These are phyloP conservation scores for Arachnopeziza araneosa DNA, from an alignment of 2,329 filamentous ascomycete species.

Conservation along the genomic window DNA sequence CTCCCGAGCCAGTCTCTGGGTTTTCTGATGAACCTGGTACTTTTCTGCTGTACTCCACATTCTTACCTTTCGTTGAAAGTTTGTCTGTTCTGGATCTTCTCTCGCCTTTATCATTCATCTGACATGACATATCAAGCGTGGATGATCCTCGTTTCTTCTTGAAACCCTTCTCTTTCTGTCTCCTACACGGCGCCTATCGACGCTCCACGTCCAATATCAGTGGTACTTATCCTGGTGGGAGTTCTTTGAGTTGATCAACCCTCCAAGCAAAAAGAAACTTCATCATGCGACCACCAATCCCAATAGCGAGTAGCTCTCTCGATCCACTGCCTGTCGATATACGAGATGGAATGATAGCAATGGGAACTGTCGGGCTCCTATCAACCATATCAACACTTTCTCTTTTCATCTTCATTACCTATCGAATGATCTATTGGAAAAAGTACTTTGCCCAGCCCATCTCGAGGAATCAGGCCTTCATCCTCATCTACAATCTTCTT, in stretches of 20 bases:
- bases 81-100: neutral
- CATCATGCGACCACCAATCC: neutral
- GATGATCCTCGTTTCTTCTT: neutral
- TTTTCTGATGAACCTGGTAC: neutral
- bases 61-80: neutral
- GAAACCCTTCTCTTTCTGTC: neutral
- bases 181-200: neutral
- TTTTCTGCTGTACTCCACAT: neutral
- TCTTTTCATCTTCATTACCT: conserved; percentile 40
- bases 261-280: neutral
- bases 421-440: conserved; percentile 39
- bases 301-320: conserved; percentile 50
- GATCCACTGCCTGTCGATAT: conserved; percentile 89
- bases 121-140: neutral
- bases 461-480: conserved; percentile 43
- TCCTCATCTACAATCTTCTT: conserved; percentile 50
- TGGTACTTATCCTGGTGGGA: neutral
- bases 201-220: no score
- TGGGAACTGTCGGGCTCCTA: conserved; percentile 40
- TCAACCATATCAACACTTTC: conserved; percentile 40
- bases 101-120: neutral
- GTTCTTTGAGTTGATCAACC: neutral
- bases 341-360: conserved; percentile 76
- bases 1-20: neutral
- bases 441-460: conserved; percentile 29